phyloP scores from a whole-genome alignment of 768 basidiomycete genomes.

The Tulasnella sp. region DNA sequence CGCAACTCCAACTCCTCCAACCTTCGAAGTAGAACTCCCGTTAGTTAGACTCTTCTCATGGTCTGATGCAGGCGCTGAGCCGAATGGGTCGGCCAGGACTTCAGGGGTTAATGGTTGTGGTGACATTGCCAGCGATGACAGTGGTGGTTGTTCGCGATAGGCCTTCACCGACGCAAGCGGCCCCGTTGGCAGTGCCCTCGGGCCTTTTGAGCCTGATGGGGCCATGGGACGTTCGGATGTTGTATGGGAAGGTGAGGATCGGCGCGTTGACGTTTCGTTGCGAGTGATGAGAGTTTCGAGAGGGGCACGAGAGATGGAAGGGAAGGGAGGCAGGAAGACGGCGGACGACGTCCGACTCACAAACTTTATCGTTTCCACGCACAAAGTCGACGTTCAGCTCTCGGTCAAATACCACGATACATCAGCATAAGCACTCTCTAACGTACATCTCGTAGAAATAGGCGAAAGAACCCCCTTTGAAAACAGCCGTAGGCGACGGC shows the following conservation, averaged over 20 bases:
- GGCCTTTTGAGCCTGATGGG: conserved; percentile 17
- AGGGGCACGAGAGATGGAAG: not conserved
- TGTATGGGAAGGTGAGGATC: not conserved
- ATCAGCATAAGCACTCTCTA: not conserved
- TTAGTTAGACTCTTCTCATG: not conserved
- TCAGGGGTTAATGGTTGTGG: conserved; percentile 35
- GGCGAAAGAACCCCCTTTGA: not conserved
- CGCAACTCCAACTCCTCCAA: not conserved
- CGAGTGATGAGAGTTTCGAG: not conserved
- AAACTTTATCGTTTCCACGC: conserved; percentile 16
- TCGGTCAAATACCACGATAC: not conserved
- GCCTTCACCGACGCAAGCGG: conserved; percentile 19
- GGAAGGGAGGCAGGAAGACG: not conserved
- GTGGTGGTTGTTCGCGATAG: conserved; percentile 28
- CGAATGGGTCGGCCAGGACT: conserved; percentile 33
- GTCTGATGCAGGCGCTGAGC: conserved; percentile 29
- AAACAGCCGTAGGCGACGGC: not conserved
- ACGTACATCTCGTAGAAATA: conserved; percentile 5
- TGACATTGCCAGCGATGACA: conserved; percentile 36
- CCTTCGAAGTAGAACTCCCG: conserved; percentile 26
- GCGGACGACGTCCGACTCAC: conserved; percentile 8
- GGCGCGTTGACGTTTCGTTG: not conserved
- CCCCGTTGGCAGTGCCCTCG: conserved; percentile 20
- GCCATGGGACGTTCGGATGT: not conserved
- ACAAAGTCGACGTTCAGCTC: conserved; percentile 13